Evolutionary conservation across 805 yeast species (phyloP), one percentile per base, ranked within the genome.

Genomic region (Starmerella sirachaensis): DNA sequence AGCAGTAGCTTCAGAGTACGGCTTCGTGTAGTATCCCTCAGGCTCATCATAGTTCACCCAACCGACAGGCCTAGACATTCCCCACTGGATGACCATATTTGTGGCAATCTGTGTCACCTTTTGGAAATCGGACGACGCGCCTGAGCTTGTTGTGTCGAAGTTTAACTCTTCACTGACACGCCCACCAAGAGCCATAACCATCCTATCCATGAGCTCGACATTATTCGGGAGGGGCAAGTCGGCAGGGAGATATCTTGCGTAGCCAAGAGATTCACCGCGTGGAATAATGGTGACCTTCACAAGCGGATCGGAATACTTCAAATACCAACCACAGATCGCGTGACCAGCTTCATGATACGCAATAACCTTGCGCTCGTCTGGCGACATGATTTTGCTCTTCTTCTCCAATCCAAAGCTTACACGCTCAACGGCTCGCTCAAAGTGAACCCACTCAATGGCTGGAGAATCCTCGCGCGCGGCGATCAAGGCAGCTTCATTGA

Each of bases 271-370:
- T 61, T 80, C 91, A 12, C 97, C 97, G 53, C 97, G 72, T 28
- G 99, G 98, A 44, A 91, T 83, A 52, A 93, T 91, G 12, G 96
- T 83, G 14, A 91, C 98, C 65, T 91, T 91, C 43, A 91, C 67
- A 40, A 93, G 65, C 6, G 98, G 98, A 56, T 88, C 95, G 2
- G 97, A 94, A 59, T 71, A 70, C 58, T 81, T 73, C 53, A 91
- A 69, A 55, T 66, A 85, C 99, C 98, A 91, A 10, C 98, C 98
- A 60, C 97, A 86, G 43, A 91, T 74, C 9, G 99, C 98, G 61
- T 93, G 98, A 4, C 98, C 99, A 3, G 99, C 98, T 60, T 91
- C 99, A 57, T 93, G 98, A 54, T 80, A 91, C 1, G 98, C 98
- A 40, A 93, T 95, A 19, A 84, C 75, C 45, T 68, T 74, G 62